Conservation (phyloP, 352 stramenopile species). For the Globisporangium paroecandrum region DNA sequence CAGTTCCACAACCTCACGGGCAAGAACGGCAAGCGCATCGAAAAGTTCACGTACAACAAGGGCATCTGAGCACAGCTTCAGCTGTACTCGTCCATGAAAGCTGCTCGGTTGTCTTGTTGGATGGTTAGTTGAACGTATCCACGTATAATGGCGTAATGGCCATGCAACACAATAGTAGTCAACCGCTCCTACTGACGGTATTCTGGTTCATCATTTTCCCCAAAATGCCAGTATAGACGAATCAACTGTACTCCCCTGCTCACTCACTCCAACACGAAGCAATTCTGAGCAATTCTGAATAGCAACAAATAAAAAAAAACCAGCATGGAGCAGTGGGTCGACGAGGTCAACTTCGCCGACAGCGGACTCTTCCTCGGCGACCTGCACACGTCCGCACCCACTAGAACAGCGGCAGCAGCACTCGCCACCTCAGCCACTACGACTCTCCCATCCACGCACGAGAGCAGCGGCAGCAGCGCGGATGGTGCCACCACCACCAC, state of each 20-base stretch:
- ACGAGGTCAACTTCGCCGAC: constrained; percentile 29
- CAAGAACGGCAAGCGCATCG: constrained; percentile 50
- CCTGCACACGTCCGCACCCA: background rate
- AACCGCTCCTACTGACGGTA: too few relatives aligned
- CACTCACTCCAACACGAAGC: too few relatives aligned
- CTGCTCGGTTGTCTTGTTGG: too few relatives aligned
- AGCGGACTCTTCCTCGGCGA: constrained; percentile 21
- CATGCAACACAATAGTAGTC: too few relatives aligned
- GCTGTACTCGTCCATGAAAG: background rate
- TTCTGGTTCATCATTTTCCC: too few relatives aligned
- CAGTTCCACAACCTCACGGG: constrained; percentile 61
- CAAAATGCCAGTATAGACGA: too few relatives aligned
- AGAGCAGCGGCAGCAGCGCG: background rate
- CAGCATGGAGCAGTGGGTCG: constrained; percentile 11
- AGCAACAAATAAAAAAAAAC: too few relatives aligned
- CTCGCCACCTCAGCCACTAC: background rate
- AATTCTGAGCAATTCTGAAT: too few relatives aligned
- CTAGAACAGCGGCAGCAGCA: background rate
- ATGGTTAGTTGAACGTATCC: too few relatives aligned
- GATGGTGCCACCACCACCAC: background rate
- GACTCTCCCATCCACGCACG: background rate
- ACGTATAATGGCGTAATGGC: too few relatives aligned
- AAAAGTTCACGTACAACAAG: constrained; percentile 81
- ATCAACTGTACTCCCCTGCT: too few relatives aligned
- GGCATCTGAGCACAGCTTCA: constrained; percentile 43